phyloP scores from a whole-genome alignment of 2,329 filamentous ascomycete species.

The Cercospora citrullina region DNA sequence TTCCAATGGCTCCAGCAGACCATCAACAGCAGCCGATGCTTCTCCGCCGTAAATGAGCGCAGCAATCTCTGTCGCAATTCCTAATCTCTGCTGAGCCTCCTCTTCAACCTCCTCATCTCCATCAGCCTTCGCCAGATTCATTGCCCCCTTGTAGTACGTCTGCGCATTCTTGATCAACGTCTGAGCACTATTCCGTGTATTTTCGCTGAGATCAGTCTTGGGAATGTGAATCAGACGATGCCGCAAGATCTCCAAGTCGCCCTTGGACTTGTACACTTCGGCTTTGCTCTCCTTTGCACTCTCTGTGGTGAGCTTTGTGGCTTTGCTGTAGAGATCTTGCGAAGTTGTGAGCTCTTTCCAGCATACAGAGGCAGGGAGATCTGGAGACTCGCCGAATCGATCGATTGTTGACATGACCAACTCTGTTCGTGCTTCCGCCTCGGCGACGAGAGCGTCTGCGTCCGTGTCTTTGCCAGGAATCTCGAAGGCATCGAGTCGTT shows the following conservation, averaged over 20 bases:
- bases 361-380: conserved; percentile 36
- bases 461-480: conserved; percentile 49
- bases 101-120: conserved; percentile 40
- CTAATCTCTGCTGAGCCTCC: conserved; percentile 41
- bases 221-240: conserved; percentile 49
- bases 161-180: conserved; percentile 58
- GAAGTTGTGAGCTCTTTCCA: conserved; percentile 58
- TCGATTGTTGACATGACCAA: conserved; percentile 34
- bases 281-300: conserved; percentile 49
- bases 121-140: conserved; percentile 30
- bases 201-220: conserved; percentile 43
- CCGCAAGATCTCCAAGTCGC: conserved; percentile 57
- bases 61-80: conserved; percentile 44
- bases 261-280: conserved; percentile 54
- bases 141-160: conserved; percentile 58
- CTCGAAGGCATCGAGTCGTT: conserved; percentile 39
- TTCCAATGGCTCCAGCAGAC: conserved; percentile 47
- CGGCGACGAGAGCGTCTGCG: conserved; percentile 54
- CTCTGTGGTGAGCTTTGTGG: conserved; percentile 50
- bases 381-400: conserved; percentile 27
- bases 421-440: conserved; percentile 35
- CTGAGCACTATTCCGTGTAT: conserved; percentile 45
- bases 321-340: conserved; percentile 52
- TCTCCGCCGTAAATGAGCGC: conserved; percentile 44
- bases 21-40: conserved; percentile 40